Conservation (phyloP, 768 basidiomycete species). For the Boletus rubropictus region DNA sequence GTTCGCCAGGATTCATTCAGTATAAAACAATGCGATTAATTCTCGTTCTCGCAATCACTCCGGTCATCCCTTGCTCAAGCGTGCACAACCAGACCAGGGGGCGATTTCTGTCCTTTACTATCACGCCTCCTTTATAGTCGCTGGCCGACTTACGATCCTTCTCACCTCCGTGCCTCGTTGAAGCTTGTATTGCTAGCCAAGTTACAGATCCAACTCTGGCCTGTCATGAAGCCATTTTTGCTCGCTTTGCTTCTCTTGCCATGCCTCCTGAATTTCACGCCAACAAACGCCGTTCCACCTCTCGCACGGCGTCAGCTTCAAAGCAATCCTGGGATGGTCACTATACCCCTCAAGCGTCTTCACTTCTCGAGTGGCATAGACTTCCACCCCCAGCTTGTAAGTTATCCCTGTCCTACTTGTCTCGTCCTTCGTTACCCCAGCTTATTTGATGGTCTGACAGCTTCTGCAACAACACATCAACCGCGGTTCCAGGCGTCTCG, state of each 20-base stretch:
- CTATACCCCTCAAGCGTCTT: slow-evolving; percentile 38
- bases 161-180: neutral
- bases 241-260: slow-evolving; percentile 48
- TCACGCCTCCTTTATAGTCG: slow-evolving; percentile 7
- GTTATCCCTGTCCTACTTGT: slow-evolving; percentile 12
- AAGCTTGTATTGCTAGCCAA: slow-evolving; percentile 13
- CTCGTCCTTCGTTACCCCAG: neutral
- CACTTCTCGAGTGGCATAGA: slow-evolving; percentile 25
- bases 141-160: slow-evolving; percentile 12
- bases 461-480: slow-evolving; percentile 67
- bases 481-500: slow-evolving; percentile 55
- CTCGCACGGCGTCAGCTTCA: slow-evolving; percentile 9
- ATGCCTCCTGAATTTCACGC: slow-evolving; percentile 42
- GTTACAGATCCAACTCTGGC: neutral
- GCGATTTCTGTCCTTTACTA: slow-evolving; percentile 13
- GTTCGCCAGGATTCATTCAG: neutral
- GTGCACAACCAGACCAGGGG: slow-evolving; percentile 22
- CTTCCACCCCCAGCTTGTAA: slow-evolving; percentile 40
- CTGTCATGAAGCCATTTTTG: slow-evolving; percentile 48
- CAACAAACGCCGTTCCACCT: slow-evolving; percentile 25
- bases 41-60: neutral
- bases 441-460: slow-evolving; percentile 31
- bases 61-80: neutral
- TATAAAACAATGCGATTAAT: slow-evolving; percentile 5
- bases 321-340: slow-evolving; percentile 31